Evolutionary conservation across 73 alveolate species (phyloP).

Genomic region (Paramecium primaurelia): DNA sequence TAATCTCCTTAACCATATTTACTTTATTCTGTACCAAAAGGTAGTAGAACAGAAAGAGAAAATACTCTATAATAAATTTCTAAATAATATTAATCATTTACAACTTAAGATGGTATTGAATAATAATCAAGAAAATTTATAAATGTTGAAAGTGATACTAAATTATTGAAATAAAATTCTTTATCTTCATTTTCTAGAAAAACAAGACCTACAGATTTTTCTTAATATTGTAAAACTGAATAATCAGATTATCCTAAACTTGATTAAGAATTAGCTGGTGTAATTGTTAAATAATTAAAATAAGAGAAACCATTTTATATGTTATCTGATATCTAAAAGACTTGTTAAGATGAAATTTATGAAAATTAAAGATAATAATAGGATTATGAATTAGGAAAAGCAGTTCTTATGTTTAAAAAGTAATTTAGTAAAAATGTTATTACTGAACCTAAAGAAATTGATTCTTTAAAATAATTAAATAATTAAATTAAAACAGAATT

Average conservation of each 20-base stretch:
- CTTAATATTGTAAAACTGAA: neutral
- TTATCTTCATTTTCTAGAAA: neutral
- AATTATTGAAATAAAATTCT: neutral
- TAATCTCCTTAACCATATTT: neutral
- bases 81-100: neutral
- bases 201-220: neutral
- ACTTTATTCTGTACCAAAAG: neutral
- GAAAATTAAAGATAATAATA: neutral
- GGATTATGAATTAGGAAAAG: neutral
- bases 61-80: neutral
- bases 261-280: neutral
- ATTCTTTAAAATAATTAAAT: neutral
- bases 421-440: neutral
- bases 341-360: neutral
- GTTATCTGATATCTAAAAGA: neutral
- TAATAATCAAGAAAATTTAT: neutral
- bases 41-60: neutral
- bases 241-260: constrained; percentile 1
- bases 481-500: neutral
- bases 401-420: neutral
- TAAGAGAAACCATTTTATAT: neutral
- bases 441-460: neutral
- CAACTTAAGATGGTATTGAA: neutral
- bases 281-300: neutral
- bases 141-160: neutral